Evolutionary conservation across 257 asterid genomes (phyloP).

Genomic region (Petunia secreta): DNA sequence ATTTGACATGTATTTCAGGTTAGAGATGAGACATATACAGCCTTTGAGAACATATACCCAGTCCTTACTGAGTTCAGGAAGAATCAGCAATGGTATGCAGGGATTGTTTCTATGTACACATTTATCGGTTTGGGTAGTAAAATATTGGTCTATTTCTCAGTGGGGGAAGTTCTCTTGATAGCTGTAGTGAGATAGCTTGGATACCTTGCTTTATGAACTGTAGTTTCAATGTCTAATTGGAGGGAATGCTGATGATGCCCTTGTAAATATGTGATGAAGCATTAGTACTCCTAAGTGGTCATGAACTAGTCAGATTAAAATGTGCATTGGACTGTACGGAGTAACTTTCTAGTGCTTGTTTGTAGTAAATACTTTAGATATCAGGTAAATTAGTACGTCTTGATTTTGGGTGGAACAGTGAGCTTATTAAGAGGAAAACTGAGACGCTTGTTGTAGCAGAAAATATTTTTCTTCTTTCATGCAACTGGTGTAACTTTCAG

Average conservation of each 20-base stretch:
- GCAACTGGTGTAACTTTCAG: neutral
- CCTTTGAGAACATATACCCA: slow-evolving; percentile 93
- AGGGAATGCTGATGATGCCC: neutral
- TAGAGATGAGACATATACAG: slow-evolving; percentile 85
- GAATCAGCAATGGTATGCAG: slow-evolving; percentile 87
- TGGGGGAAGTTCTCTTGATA: too few species aligned
- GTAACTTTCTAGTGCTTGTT: neutral
- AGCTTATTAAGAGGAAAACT: neutral
- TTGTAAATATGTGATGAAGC: neutral
- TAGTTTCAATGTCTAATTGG: neutral
- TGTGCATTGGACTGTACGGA: neutral
- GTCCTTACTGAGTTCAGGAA: slow-evolving; percentile 87
- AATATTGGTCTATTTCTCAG: neutral
- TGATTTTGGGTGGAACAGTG: neutral
- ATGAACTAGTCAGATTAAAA: neutral
- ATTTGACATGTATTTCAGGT: slow-evolving; percentile 49
- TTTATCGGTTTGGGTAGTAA: neutral
- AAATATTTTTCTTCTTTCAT: neutral
- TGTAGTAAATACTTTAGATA: neutral
- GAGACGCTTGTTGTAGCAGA: neutral
- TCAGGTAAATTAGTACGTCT: neutral
- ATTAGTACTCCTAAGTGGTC: neutral
- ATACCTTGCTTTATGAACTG: too few species aligned
- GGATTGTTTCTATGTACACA: neutral
- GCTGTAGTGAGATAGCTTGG: too few species aligned